These are phyloP conservation scores for Funneliformis mosseae DNA, from an alignment of 192 early-diverging fungal genomes.

Conservation along the genomic window DNA sequence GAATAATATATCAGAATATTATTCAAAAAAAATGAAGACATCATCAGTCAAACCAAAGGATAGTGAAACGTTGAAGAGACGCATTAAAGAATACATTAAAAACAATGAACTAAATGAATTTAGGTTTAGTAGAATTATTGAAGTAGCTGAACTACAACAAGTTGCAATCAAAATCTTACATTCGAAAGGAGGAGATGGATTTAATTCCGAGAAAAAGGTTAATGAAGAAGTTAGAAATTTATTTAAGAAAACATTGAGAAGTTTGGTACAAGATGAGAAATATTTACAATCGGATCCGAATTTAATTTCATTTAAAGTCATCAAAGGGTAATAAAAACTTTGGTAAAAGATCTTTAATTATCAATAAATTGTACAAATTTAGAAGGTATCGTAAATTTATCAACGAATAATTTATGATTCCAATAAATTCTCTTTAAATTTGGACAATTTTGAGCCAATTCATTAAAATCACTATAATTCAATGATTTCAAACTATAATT, in stretches of 20 bases:
- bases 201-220: background rate
- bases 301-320: background rate
- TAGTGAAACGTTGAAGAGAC: background rate
- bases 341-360: background rate
- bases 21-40: background rate
- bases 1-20: background rate
- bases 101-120: background rate
- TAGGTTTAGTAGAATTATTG: background rate
- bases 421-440: background rate
- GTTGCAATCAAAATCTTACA: background rate
- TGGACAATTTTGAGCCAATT: background rate
- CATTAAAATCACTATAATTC: background rate
- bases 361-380: background rate
- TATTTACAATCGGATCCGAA: background rate
- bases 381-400: background rate
- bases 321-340: background rate
- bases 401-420: background rate
- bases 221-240: background rate
- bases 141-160: background rate
- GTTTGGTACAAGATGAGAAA: background rate
- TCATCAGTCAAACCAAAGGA: background rate
- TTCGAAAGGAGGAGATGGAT: background rate
- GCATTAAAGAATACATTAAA: background rate
- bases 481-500: background rate
- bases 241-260: background rate